Evolutionary conservation across 2,329 filamentous ascomycete genomes (phyloP), one percentile per base, ranked within the genome.

Genomic region (Lachnellula subtilissima): DNA sequence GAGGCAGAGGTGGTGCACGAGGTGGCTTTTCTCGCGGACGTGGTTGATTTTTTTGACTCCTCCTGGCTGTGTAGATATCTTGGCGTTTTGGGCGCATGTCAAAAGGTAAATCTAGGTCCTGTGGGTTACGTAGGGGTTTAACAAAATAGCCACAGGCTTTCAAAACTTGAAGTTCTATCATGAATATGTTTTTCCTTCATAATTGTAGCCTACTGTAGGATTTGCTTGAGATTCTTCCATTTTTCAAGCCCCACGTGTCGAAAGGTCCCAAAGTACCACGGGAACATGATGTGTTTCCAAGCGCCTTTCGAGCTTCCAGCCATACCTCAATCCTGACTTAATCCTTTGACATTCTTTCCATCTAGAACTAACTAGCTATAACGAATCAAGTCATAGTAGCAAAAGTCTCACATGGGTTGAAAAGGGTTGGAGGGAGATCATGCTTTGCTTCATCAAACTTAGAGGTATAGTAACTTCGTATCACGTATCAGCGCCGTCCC

Each of bases 1-100:
- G 68, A 63, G 68, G 67, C 35, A 59, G 68, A 60, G 68, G 67
- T 43, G 64, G 61, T 56, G 54, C 60, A 2, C 64, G 67, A 60
- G 65, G 67, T 28, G 67, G 67, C 15, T 70, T 70, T 43, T 62
- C 66, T 25, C 62, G 69, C 52, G 69, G 70, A 48, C 64, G 67
- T 53, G 62, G 64, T 57, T 68, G 52, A 57, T 47, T 40, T 5
- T 5, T 22, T 17, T 53, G 32, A 17, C 37, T 35, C 45, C 36
- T 55, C 45, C 36, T 55, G 51, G 17, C 53, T 61, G 37, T 60
- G 55, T 65, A 61, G 61, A 64, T 54, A 60, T 62, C 54, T 53
- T 39, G 66, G 65, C 65, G 65, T 68, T 68, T 48, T 37, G 37
- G 64, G 61, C 37, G 57, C 48, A 43, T 60, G 40, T 59, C 42